A percentile compares a stretch with the other conserved stretches of the same genome.
Evolutionary conservation across 2,329 filamentous ascomycete species (phyloP).

Genomic region (Epichloe gansuensis): DNA sequence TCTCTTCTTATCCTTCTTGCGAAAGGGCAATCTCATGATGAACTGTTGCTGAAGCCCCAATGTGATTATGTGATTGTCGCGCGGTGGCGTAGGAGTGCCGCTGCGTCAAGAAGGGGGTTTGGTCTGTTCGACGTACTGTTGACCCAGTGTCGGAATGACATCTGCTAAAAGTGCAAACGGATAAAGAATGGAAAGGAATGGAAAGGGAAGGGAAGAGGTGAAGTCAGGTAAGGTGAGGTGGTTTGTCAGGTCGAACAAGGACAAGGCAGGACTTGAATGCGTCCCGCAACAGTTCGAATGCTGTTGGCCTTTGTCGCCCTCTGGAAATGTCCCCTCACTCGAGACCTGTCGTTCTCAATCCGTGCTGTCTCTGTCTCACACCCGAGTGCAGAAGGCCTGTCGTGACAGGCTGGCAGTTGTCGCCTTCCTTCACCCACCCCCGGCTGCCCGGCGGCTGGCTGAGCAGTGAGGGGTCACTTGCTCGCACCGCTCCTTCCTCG

Average conservation of each 20-base stretch:
- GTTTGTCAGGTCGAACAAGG: no score
- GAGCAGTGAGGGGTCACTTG: neutral
- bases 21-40: conserved; percentile 25
- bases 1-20: conserved; percentile 27
- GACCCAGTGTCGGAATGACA: neutral
- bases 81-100: no score
- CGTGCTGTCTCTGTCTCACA: neutral
- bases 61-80: neutral
- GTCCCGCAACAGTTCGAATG: no score
- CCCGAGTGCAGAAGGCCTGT: neutral
- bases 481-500: neutral
- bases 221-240: no score
- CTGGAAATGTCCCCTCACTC: neutral
- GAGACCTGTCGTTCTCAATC: neutral
- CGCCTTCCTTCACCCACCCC: neutral
- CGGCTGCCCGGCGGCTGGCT: neutral
- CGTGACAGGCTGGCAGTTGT: neutral
- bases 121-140: neutral
- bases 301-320: neutral
- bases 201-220: no score
- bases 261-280: no score
- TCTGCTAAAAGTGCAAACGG: no score
- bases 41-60: neutral
- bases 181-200: no score
- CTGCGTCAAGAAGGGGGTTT: no score